Base-by-base conservation (phyloP, 805 yeast species). In the Metschnikowia chrysomelidarum region DNA sequence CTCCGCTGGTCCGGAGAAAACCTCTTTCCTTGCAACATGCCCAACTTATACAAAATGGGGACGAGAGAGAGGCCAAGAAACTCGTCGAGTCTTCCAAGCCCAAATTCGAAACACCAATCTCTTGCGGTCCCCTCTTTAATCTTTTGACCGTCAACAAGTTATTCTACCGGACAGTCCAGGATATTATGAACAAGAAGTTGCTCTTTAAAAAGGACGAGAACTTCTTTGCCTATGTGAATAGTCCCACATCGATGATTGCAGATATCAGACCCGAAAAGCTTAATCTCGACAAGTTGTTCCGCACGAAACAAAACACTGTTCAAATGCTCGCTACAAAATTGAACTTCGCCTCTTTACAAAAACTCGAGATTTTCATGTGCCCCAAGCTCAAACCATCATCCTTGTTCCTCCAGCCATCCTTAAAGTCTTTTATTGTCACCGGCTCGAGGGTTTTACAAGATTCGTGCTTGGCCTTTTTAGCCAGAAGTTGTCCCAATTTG, bases 361-460 rank as follows among this genome's bases (percentile, higher is more conserved):
- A 84, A 83, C 63, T 88, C 19, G 95, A 88, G 56, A 69, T 87
- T 49, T 87, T 83, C 60, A 82, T 89, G 51, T 87, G 96, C 53
- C 91, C 96, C 5, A 70, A 69, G 28, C 53, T 85, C 19, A 50
- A 71, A 6, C 95, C 95, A 4, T 62, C 67, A 3, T 10, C 36
- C 12, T 52, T 56, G 11, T 49, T 68, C 19, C 56, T 66, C 30
- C 38, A 37, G n/a, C 25, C 36, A 3, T 46, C 52, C 7, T 51
- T 69, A 27, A 58, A 61, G 43, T 68, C 69, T 36, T 53, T 83
- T 24, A 71, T 78, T 1, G 61, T 89, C 4, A 89, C 96, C 0
- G 96, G 96, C 3, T 75, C 80, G 22, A 75, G 71, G 43, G 57
- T 63, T 2, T 68, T 86, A 3, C 76, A 75, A 53, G 95, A 89